Percentiles rank a stretch among this genome's conserved stretches.
Conservation (phyloP, 768 basidiomycete genomes). For the Agrocybe pediades region DNA sequence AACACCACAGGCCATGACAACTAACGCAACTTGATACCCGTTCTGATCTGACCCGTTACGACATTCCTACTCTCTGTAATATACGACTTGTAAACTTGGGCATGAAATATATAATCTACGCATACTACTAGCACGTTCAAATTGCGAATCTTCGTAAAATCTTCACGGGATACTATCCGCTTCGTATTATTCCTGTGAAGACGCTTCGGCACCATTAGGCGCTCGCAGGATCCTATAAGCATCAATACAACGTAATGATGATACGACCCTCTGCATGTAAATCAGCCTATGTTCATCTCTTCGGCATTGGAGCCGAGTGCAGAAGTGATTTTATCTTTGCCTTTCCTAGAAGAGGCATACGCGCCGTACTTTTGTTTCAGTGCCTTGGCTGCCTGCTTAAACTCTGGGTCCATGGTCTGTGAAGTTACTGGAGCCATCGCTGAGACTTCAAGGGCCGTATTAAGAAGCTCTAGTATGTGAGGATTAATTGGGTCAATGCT, state of each 20-base stretch:
- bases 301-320: conserved; percentile 18
- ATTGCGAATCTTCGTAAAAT: too few species aligned
- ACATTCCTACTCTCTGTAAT: too few species aligned
- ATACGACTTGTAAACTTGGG: too few species aligned
- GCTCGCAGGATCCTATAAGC: too few species aligned
- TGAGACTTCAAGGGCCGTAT: conserved; percentile 71
- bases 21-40: too few species aligned
- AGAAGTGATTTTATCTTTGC: conserved; percentile 28
- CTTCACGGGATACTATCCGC: too few species aligned
- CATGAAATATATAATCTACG: too few species aligned
- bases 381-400: conserved; percentile 29
- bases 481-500: conserved; percentile 84
- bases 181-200: too few species aligned
- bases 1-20: neutral
- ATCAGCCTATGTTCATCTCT: conserved; percentile 26
- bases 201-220: too few species aligned
- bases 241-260: neutral
- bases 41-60: too few species aligned
- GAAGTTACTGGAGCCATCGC: conserved; percentile 18
- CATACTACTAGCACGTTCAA: too few species aligned
- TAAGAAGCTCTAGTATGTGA: conserved; percentile 78
- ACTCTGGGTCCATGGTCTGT: conserved; percentile 23
- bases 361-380: conserved; percentile 33
- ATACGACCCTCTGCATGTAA: neutral
- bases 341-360: conserved; percentile 21